Evolutionary conservation across 1,139 yeast species (phyloP).

Genomic region (Blastobotrys aristatus): DNA sequence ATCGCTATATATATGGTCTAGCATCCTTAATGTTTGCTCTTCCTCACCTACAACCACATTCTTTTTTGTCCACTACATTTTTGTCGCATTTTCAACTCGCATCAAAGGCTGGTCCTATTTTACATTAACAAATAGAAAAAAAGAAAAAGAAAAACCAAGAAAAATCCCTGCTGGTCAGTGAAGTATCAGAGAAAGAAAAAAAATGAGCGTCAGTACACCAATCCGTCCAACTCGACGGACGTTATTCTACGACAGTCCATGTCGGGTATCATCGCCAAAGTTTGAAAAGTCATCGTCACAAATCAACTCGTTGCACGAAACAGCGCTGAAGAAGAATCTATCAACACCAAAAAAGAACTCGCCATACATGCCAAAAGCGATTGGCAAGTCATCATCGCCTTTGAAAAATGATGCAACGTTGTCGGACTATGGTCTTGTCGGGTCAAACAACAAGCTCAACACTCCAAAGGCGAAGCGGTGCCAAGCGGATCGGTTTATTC

Average conservation of each 20-base stretch:
- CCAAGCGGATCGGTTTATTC: conserved; percentile 44
- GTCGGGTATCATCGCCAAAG: conserved; percentile 19
- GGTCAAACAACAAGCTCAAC: conserved; percentile 13
- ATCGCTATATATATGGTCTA: background rate
- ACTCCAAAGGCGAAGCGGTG: conserved; percentile 27
- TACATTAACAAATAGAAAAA: background rate
- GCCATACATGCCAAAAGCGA: conserved; percentile 21
- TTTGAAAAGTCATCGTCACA: conserved; percentile 19
- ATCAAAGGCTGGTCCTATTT: conserved; percentile 25
- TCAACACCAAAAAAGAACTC: conserved; percentile 16
- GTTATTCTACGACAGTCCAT: conserved; percentile 24
- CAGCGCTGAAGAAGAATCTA: conserved; percentile 8
- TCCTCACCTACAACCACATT: too few relatives aligned
- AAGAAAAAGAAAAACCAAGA: background rate
- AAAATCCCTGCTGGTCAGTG: conserved; percentile 4
- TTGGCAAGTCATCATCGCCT: conserved; percentile 36
- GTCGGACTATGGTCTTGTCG: conserved; percentile 30
- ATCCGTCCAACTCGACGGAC: conserved; percentile 25
- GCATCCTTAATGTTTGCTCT: background rate
- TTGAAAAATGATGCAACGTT: conserved; percentile 42
- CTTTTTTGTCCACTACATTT: background rate
- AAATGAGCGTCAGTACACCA: conserved; percentile 29
- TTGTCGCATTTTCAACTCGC: conserved; percentile 5
- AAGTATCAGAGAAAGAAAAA: conserved; percentile 10
- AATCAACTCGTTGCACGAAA: conserved; percentile 13